Base-by-base conservation (phyloP, 345 rosid genomes). In the Geranium brycei region DNA sequence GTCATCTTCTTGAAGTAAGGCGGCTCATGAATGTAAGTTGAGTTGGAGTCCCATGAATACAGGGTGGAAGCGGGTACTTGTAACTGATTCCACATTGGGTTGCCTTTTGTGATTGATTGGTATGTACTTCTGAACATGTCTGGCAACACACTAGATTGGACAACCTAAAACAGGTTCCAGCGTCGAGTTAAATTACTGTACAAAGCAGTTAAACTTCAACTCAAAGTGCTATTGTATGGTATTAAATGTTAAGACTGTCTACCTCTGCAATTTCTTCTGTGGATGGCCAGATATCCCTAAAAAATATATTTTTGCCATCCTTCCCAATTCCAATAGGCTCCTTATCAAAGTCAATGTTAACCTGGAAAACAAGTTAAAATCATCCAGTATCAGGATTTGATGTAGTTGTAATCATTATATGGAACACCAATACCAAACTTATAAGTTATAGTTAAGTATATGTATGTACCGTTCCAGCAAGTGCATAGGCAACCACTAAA, bases 401-500 rank as follows among this genome's bases (percentile, higher is more conserved):
- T 35, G 41, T 35, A 35, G 41, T 35, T 35, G 28, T 35, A 35
- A 35, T 35, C 7, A 35, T 35, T 23, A 7, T 35, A 35, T 35
- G 41, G 41, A 35, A 47, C 15, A 13, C 53, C 7, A 47, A 47
- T 47, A 11, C n/a, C n/a, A n/a, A n/a, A n/a, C n/a, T 13, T 47
- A 13, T 8, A 38, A 5, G 6, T 5, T 5, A 38, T 38, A 38
- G 47, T 5, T 10, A 8, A 47, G 12, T 8, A 47, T 47, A 47
- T 0, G 53, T 63, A 56, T 66, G 64, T 75, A 81, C 88, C 58
- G 90, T 88, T 77, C 96, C 95, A 53, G 95, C 88, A 68, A 91
- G 96, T 31, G 96, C 88, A 76, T 88, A 91, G 31, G 91, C 96
- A 75, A 91, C 96, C 75, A 88, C 97, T 70, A 83, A 62, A 57